These are phyloP conservation scores for Lactarius indigo DNA, from an alignment of 768 basidiomycete species.

Conservation along the genomic window DNA sequence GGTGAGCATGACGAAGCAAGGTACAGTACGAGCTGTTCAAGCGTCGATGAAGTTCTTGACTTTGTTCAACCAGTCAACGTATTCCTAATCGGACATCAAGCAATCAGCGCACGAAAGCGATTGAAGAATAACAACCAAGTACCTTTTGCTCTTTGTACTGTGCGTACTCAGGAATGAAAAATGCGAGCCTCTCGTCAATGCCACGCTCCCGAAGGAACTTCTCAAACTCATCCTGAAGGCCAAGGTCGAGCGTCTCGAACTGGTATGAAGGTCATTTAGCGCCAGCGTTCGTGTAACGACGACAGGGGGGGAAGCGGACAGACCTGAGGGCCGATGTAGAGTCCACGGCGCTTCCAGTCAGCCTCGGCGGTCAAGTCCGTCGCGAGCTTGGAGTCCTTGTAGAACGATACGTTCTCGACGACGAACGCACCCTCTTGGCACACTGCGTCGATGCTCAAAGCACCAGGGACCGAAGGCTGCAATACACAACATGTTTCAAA, in stretches of 20 bases:
- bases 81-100: constrained; percentile 57
- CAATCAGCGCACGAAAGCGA: constrained; percentile 3
- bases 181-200: constrained; percentile 73
- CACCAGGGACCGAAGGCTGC: constrained; percentile 53
- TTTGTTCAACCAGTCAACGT: constrained; percentile 81
- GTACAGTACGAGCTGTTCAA: constrained; percentile 28
- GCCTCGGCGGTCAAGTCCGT: constrained; percentile 81
- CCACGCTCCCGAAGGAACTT: constrained; percentile 87
- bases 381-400: constrained; percentile 66
- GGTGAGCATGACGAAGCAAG: neutral
- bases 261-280: constrained; percentile 30
- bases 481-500: neutral
- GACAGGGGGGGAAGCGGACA: constrained; percentile 26
- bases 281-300: neutral
- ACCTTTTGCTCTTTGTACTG: constrained; percentile 94
- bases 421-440: constrained; percentile 77
- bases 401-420: constrained; percentile 89
- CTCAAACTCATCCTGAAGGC: constrained; percentile 90
- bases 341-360: constrained; percentile 88
- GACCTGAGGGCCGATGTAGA: constrained; percentile 91
- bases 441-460: constrained; percentile 74
- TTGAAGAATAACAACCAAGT: neutral
- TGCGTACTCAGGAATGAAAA: constrained; percentile 86
- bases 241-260: constrained; percentile 88
- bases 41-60: constrained; percentile 81